Evolutionary conservation across 2,329 filamentous ascomycete genomes (phyloP), one percentile per base, ranked within the genome.

Genomic region (Apiospora rasikravindrae): DNA sequence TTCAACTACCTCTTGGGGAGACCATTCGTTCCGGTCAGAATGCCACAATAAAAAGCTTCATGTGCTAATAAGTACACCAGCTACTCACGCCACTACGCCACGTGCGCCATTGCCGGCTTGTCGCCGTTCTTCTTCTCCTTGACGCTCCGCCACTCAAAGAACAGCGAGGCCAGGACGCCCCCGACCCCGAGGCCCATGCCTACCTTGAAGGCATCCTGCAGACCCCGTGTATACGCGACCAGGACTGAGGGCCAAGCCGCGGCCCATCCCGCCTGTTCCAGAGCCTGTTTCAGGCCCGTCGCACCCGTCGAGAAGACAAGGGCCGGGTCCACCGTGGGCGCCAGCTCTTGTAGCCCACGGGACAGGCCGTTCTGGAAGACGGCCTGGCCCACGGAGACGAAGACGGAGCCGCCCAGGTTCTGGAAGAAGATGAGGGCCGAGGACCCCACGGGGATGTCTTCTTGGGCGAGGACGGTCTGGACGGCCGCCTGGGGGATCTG

Each of bases 341-440:
- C 66, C 42, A 68, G 42, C 16, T 37, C 33, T 11, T 5, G 24
- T 14, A 68, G 29, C 1, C 42, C 42, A 2, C 8, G 1, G 0
- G 37, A 29, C 2, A 93, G 83, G 0, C 86, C 88, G 75, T 92
- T 92, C 72, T 89, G 87, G 82, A 93, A 92, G 69, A 92, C 85
- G n/a, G 90, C 89, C 78, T 93, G 89, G 0, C 88, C 88, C 11
- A 92, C 88, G 1, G 88, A 87, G 67, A 93, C 87, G 74, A 89
- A 88, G 45, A 93, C 81, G 4, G 91, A 89, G 1, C 90, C 90
- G 33, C 91, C 90, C 6, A 93, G 84, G 2, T 86, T 85, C 77
- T 92, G 89, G 82, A 89, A 90, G 81, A 93, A 91, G 42, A 85
- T 83, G 1, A 88, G 82, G 57, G 81, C 84, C 16, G 86, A 85